phyloP scores from a whole-genome alignment of 2,329 filamentous ascomycete genomes.

The Fusarium acutatum region DNA sequence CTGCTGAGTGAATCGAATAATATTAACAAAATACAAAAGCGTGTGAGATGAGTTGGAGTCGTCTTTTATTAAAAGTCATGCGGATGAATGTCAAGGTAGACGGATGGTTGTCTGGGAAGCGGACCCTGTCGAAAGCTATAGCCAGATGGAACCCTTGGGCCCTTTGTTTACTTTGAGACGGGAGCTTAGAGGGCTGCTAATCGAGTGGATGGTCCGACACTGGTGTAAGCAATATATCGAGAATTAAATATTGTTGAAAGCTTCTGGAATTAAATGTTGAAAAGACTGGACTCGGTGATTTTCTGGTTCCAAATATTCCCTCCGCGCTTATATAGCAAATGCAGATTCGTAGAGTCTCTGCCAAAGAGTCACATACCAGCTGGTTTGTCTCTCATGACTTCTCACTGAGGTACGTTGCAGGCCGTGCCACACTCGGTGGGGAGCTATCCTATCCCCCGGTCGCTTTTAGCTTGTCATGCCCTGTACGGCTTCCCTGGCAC shows the following conservation, averaged over 20 bases:
- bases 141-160: slow-evolving; percentile 27
- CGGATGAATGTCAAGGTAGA: slow-evolving; percentile 24
- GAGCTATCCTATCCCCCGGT: slow-evolving; percentile 6
- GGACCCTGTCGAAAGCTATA: slow-evolving; percentile 39
- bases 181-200: slow-evolving; percentile 46
- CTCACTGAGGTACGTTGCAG: background rate
- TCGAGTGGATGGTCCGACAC: slow-evolving; percentile 14
- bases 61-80: slow-evolving; percentile 33
- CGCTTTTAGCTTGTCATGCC: slow-evolving; percentile 1
- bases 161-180: slow-evolving; percentile 52
- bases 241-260: background rate
- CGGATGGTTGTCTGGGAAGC: slow-evolving; percentile 49
- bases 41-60: slow-evolving; percentile 12
- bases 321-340: slow-evolving; percentile 16
- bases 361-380: slow-evolving; percentile 30
- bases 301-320: background rate
- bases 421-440: slow-evolving; percentile 10
- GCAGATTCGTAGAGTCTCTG: slow-evolving; percentile 30
- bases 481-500: background rate
- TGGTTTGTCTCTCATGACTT: slow-evolving; percentile 14
- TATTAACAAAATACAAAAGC: background rate
- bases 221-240: slow-evolving; percentile 7
- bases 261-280: background rate
- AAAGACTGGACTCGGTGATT: background rate
- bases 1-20: slow-evolving; percentile 2